Evolutionary conservation across 1,139 yeast genomes (phyloP), one percentile per base, ranked within the genome.

Genomic region (Candida glucosophila): DNA sequence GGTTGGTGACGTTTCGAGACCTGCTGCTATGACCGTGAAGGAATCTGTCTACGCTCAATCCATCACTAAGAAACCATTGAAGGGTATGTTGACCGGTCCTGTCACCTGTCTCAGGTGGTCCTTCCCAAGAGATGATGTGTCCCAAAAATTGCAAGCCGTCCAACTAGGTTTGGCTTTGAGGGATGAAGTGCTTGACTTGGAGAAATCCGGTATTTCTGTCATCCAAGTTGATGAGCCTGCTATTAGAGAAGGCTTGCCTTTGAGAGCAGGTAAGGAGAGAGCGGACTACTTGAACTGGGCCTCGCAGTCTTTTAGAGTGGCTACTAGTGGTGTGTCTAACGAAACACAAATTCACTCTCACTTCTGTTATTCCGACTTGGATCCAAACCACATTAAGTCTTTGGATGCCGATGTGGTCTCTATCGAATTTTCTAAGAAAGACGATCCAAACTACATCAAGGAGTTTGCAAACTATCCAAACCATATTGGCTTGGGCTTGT

Each of bases 51-150:
- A 85, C 66, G 98, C 98, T 47, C 98, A 92, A 75, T 82, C 95
- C 39, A 67, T 90, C 56, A 86, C 97, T 54, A 67, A 76, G 52
- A 81, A 81, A 71, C 96, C 96, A 58, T 81, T 90, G 77, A 90
- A 90, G 78, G 98, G 98, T 82, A 90, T 90, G 98, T 81, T 90
- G 63, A 88, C 98, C 58, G 98, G 98, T 69, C 98, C 98, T 60
- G 93, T 90, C 50, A 90, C 98, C 53, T 85, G 94, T 67, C 79
- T 90, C 62, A 85, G 98, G 78, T 90, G 98, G 98, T 90, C 98
- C 51, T 90, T 90, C 97, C 98, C 98, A 71, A 85, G 98, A 79
- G 92, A 88, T 58, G 98, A 90, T 54, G 81, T 90, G 47, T 73
- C 95, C 42, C 92, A 83, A 69, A 77, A 83, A 73, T 73, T 77